These are phyloP conservation scores for Sarocladiaceae sp. DNA, from an alignment of 2,329 filamentous ascomycete species.

Conservation along the genomic window DNA sequence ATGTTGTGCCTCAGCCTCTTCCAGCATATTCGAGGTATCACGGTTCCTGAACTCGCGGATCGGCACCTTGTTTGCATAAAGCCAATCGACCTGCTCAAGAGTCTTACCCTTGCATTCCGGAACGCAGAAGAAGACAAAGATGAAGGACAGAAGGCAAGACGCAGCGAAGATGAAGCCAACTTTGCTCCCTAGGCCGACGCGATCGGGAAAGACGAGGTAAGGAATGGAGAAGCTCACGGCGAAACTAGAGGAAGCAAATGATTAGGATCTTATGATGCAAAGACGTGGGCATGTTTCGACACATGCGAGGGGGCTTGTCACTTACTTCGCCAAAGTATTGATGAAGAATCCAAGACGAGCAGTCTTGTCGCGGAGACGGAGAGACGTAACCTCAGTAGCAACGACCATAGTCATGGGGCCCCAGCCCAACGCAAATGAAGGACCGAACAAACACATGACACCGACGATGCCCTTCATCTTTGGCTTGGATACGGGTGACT, in stretches of 20 bases:
- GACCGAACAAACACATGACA: slow-evolving; percentile 17
- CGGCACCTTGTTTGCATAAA: too few species aligned
- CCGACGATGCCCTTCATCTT: too few species aligned
- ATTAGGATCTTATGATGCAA: too few species aligned
- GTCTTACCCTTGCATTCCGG: slow-evolving; percentile 18
- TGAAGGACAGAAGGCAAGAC: slow-evolving; percentile 12
- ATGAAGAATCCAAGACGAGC: slow-evolving; percentile 22
- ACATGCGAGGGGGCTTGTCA: too few species aligned
- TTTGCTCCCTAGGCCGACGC: slow-evolving; percentile 28
- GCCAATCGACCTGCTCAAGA: slow-evolving; percentile 21
- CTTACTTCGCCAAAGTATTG: slow-evolving; percentile 27
- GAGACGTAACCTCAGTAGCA: slow-evolving; percentile 26
- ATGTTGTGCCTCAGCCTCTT: too few species aligned
- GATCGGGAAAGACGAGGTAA: slow-evolving; percentile 30
- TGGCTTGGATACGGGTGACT: too few species aligned
- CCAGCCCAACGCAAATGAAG: slow-evolving; percentile 29
- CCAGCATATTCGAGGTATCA: too few species aligned
- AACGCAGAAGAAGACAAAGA: slow-evolving; percentile 17
- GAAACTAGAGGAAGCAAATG: too few species aligned
- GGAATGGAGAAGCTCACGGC: slow-evolving; percentile 30
- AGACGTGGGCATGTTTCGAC: too few species aligned
- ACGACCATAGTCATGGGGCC: slow-evolving; percentile 29
- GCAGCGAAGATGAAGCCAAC: slow-evolving; percentile 20
- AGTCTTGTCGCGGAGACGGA: slow-evolving; percentile 25
- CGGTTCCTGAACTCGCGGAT: too few species aligned